Evolutionary conservation across 1,139 yeast genomes (phyloP).

Genomic region (Hyphopichia khmerensis): DNA sequence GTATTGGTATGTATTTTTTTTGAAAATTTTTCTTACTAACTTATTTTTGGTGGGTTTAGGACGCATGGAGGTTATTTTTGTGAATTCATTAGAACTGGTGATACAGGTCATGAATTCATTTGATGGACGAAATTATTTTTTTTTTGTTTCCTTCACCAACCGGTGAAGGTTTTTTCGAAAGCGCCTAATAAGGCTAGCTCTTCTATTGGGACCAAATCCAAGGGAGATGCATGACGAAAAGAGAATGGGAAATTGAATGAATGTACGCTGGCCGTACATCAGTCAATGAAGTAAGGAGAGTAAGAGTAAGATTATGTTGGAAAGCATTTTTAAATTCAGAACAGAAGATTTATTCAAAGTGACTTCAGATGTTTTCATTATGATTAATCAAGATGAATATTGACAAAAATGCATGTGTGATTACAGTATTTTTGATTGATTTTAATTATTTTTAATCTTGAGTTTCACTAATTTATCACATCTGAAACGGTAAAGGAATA

Average conservation of each 20-base stretch:
- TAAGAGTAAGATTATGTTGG: slow-evolving; percentile 3
- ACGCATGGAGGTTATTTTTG: not conserved
- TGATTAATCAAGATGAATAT: too few species aligned
- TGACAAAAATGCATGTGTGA: too few species aligned
- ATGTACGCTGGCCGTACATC: slow-evolving; percentile 4
- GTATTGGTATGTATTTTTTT: slow-evolving; percentile 85
- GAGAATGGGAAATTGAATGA: not conserved
- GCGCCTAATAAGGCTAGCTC: not conserved
- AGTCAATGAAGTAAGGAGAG: slow-evolving; percentile 2
- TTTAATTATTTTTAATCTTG: too few species aligned
- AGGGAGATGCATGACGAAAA: slow-evolving; percentile 2
- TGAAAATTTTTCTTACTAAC: slow-evolving; percentile 18
- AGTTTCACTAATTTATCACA: too few species aligned
- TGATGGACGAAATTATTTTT: not conserved
- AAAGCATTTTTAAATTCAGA: slow-evolving; percentile 3
- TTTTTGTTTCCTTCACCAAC: slow-evolving; percentile 4
- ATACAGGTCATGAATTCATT: not conserved
- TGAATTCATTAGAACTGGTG: not conserved
- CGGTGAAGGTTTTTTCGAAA: not conserved
- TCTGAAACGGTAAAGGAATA: not conserved
- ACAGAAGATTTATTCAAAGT: not conserved
- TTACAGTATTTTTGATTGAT: too few species aligned
- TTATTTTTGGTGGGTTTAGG: slow-evolving; percentile 4
- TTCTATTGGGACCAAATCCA: not conserved
- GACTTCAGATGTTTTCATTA: too few species aligned